Base-by-base conservation (phyloP, 805 yeast genomes). In the Lipomyces sp. region DNA sequence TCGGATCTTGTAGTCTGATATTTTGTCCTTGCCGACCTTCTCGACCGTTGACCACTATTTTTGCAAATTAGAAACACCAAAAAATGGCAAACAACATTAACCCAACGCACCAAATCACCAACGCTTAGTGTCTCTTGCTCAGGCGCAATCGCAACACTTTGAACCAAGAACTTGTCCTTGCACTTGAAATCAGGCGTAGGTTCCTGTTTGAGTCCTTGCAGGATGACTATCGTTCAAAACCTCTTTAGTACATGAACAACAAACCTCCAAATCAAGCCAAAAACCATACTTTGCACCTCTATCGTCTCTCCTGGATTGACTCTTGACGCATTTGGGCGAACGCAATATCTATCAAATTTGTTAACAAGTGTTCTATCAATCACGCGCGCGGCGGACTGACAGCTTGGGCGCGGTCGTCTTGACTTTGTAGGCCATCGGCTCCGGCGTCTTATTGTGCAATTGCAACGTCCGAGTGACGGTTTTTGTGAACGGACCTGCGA, bases 391-490 rank as follows among this genome's bases (percentile, higher is more conserved):
- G 24, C 24, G 24, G 24, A 62, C 79, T 8, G 72, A 89, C 78
- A 91, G 82, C 78, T 91, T 93, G 68, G 99, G 99, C 8, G 98
- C 98, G 5, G 99, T 95, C 57, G 99, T 94, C 81, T 94, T 95
- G 76, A 95, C 98, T 81, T 95, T 95, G 84, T 92, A 95, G 37
- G 97, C 97, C 56, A 87, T 82, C 39, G 86, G 80, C 63, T 82
- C 82, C 15, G 85, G 78, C 53, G 88, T 81, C 73, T 87, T 88
- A 77, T 90, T 89, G 53, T 82, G 70, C 70, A 87, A 82, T 56
- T 80, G 77, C 73, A 87, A 81, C 64, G 82, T 79, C 76, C 87
- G 89, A 18, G 95, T 88, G 54, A 88, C 84, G 72, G 89, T 87
- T 73, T 85, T 83, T 71, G 90, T 85, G 77, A 91, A 87, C 55